These are phyloP conservation scores for Lactuca sativa DNA, from an alignment of 129 eudicot species.

Conservation along the genomic window DNA sequence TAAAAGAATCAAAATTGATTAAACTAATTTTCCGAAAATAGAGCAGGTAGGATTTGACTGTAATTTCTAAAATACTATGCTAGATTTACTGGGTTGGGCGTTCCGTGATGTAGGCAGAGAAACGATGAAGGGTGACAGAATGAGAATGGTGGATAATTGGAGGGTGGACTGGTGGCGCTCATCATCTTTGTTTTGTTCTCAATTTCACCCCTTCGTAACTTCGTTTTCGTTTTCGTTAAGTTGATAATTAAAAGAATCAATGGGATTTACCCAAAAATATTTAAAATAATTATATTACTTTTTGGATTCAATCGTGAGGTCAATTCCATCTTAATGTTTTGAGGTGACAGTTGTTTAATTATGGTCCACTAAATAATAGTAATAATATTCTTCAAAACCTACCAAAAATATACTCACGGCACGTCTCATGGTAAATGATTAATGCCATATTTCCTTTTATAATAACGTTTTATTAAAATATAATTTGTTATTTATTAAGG, in stretches of 20 bases:
- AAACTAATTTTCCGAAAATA: slow-evolving; percentile 21
- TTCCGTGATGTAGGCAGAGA: slow-evolving; percentile 8
- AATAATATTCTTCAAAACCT: not conserved
- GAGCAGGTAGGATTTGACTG: slow-evolving; percentile 22
- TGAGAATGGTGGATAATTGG: not conserved
- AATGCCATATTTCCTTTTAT: too few species aligned
- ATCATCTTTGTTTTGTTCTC: slow-evolving; percentile 2
- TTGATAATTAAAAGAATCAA: not conserved
- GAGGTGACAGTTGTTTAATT: slow-evolving; percentile 6
- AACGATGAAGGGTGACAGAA: slow-evolving; percentile 21
- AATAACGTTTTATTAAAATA: too few species aligned
- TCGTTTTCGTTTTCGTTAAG: not conserved
- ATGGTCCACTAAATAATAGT: not conserved
- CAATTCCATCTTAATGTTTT: slow-evolving; percentile 7
- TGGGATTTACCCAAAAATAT: slow-evolving; percentile 1
- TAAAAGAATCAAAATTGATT: too few species aligned
- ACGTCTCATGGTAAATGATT: not conserved
- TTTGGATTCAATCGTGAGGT: not conserved
- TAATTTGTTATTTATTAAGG: too few species aligned
- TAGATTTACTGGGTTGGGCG: slow-evolving; percentile 6
- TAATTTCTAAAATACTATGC: not conserved
- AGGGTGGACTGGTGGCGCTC: slow-evolving; percentile 25
- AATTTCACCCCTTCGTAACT: not conserved
- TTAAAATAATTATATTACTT: not conserved
- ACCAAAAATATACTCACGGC: not conserved